Percentiles rank a stretch among this genome's conserved stretches.
These are phyloP conservation scores for Neurospora sp. DNA, from an alignment of 495 filamentous ascomycete genomes.

Conservation along the genomic window DNA sequence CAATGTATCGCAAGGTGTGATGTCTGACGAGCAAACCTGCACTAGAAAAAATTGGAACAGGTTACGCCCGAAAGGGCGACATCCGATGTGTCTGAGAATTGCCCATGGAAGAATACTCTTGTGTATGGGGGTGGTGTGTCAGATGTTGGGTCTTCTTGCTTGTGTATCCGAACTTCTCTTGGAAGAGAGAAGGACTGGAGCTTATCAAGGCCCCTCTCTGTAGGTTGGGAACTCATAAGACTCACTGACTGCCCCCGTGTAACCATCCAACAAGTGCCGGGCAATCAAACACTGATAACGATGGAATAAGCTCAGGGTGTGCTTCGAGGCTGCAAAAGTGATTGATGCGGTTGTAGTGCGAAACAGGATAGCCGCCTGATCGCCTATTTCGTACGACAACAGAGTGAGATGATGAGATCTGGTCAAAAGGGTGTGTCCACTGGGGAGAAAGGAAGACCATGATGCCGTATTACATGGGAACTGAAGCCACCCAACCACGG, in stretches of 20 bases:
- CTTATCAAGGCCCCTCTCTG: neutral
- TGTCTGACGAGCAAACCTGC: neutral
- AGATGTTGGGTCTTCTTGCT: neutral
- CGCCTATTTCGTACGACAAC: neutral
- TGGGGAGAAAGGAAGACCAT: neutral
- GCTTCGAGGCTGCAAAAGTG: neutral
- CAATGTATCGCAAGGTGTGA: neutral
- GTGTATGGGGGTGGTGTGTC: neutral
- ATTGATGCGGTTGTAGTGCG: neutral
- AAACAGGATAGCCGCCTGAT: constrained; percentile 3
- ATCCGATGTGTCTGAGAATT: neutral
- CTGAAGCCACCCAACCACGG: neutral
- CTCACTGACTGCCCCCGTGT: neutral
- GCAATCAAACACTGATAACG: neutral
- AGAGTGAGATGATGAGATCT: neutral
- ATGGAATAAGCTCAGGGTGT: neutral
- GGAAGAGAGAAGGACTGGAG: neutral
- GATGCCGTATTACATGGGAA: neutral
- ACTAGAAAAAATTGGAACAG: neutral
- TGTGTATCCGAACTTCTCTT: neutral
- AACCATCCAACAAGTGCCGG: neutral
- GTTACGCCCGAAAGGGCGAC: neutral
- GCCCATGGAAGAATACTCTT: neutral
- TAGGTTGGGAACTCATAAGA: neutral
- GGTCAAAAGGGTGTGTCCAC: neutral